These are phyloP conservation scores for Cynanchum wilfordii DNA, from an alignment of 257 asterid species.

Conservation along the genomic window DNA sequence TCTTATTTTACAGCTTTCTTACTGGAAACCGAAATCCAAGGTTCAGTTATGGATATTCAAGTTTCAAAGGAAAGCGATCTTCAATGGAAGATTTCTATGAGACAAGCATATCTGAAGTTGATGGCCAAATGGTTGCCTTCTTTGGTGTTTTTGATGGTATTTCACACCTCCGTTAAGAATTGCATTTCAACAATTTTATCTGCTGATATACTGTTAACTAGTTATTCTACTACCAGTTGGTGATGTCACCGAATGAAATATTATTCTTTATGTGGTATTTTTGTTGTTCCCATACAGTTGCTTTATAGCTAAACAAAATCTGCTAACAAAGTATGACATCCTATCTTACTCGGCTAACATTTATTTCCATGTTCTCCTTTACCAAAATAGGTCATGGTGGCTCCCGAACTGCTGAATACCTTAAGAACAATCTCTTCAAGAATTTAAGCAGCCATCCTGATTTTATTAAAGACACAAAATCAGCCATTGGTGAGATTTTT, in stretches of 20 bases:
- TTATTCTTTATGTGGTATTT: background rate
- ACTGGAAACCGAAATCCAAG: constrained; percentile 40
- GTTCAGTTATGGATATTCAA: constrained; percentile 71
- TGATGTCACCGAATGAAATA: background rate
- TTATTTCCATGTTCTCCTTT: constrained; percentile 9
- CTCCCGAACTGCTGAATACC: constrained; percentile 67
- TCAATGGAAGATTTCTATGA: constrained; percentile 87
- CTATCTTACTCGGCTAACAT: background rate
- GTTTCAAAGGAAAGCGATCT: constrained; percentile 69
- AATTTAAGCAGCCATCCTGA: constrained; percentile 66
- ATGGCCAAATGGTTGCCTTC: constrained; percentile 75
- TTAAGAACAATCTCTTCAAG: constrained; percentile 65
- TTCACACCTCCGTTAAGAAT: background rate
- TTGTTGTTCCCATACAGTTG: background rate
- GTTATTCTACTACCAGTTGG: constrained; percentile 8
- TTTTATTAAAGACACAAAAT: constrained; percentile 57
- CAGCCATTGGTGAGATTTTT: constrained; percentile 56
- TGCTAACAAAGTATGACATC: background rate
- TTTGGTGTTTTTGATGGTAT: constrained; percentile 76
- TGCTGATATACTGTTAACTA: background rate
- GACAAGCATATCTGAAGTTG: constrained; percentile 58
- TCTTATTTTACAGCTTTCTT: constrained; percentile 36
- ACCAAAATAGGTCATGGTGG: constrained; percentile 74
- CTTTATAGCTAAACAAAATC: background rate
- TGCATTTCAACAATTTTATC: background rate